These are phyloP conservation scores for Gloeopeniophorella convolvens DNA, from an alignment of 768 basidiomycete genomes.

Conservation along the genomic window DNA sequence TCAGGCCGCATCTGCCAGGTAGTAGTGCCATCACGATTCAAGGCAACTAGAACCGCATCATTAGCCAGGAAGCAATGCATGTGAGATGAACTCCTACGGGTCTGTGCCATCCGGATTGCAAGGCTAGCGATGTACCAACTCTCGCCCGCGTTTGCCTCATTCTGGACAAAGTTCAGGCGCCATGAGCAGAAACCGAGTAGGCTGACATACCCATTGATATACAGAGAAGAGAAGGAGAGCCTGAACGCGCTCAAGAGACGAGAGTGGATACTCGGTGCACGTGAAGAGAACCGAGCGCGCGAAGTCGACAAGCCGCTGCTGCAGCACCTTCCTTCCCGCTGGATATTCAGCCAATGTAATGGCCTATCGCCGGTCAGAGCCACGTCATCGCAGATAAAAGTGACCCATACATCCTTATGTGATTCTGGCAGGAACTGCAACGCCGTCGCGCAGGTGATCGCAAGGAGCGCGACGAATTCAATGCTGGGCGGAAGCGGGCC, in stretches of 20 bases:
- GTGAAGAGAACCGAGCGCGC: constrained; percentile 18
- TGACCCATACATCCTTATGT: constrained; percentile 18
- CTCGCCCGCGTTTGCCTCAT: constrained; percentile 13
- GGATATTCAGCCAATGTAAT: constrained; percentile 20
- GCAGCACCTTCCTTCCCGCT: constrained; percentile 19
- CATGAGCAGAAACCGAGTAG: too few relatives aligned
- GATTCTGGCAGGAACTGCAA: constrained; percentile 24
- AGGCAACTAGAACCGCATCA: constrained; percentile 9
- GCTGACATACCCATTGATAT: constrained; percentile 18
- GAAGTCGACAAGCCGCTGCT: constrained; percentile 19
- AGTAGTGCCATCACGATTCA: constrained; percentile 23
- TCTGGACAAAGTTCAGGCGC: background rate
- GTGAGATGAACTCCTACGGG: constrained; percentile 13
- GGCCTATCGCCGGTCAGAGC: background rate
- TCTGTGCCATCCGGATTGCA: constrained; percentile 24
- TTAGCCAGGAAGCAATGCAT: background rate
- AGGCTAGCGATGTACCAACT: constrained; percentile 17
- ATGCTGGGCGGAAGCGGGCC: constrained; percentile 16
- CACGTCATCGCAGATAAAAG: background rate
- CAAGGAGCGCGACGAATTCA: constrained; percentile 22
- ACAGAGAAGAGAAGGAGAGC: constrained; percentile 18
- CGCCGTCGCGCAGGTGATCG: constrained; percentile 22
- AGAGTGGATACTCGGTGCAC: constrained; percentile 6
- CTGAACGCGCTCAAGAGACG: constrained; percentile 23
- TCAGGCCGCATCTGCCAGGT: constrained; percentile 22